A percentile compares a stretch with the other conserved stretches of the same genome.
Conservation (phyloP, 1,284 basidiomycete genomes). For the Pyrrhoderma noxium region DNA sequence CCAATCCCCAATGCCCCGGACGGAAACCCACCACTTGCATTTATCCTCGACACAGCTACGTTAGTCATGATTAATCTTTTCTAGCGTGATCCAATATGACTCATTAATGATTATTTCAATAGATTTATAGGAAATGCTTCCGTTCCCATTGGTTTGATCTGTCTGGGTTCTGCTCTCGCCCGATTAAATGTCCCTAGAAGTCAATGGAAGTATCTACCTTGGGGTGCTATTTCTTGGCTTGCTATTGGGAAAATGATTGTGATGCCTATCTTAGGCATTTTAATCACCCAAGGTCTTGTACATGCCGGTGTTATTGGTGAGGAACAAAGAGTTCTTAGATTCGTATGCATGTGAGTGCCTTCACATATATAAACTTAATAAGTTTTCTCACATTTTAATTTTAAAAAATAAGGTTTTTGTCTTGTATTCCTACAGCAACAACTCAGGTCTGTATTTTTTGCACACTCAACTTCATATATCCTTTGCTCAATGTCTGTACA, state of each 20-base stretch:
- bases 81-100: background rate
- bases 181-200: conserved; percentile 49
- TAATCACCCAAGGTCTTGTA: conserved; percentile 50
- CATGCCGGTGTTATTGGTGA: conserved; percentile 40
- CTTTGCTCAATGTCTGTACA: conserved; percentile 21
- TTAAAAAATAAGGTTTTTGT: conserved; percentile 41
- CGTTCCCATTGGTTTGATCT: conserved; percentile 67
- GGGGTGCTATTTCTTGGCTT: conserved; percentile 57
- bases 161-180: conserved; percentile 69
- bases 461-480: background rate
- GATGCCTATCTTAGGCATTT: conserved; percentile 62
- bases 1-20: conserved; percentile 63
- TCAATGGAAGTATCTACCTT: conserved; percentile 49
- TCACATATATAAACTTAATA: background rate
- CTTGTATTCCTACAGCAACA: conserved; percentile 60
- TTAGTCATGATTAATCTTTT: background rate
- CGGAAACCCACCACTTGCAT: conserved; percentile 65
- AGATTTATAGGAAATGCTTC: conserved; percentile 64
- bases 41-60: conserved; percentile 53
- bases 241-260: conserved; percentile 60
- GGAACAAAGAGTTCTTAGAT: conserved; percentile 56
- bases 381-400: background rate
- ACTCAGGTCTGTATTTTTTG: conserved; percentile 35
- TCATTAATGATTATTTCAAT: background rate
- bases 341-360: conserved; percentile 61